Percentiles rank a stretch among this genome's conserved stretches.
Evolutionary conservation across 179 eudicot species (phyloP).

Genomic region (Carnegiea gigantea): DNA sequence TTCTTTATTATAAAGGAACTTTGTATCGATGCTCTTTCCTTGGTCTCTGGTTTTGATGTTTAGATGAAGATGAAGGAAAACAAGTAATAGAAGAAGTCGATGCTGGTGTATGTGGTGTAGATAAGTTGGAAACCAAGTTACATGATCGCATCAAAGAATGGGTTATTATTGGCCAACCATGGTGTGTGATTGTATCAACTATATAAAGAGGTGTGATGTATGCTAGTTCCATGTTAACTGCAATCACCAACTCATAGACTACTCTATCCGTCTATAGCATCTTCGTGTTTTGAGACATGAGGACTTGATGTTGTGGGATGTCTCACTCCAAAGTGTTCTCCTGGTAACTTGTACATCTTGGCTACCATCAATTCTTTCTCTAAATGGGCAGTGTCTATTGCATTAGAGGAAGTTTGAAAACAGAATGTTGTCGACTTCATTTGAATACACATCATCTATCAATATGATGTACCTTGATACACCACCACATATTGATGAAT

Average conservation of each 20-base stretch:
- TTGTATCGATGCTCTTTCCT: not conserved
- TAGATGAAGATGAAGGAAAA: not conserved
- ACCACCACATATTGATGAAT: no score
- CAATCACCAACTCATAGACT: not conserved
- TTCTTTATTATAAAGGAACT: not conserved
- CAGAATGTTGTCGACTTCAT: no score
- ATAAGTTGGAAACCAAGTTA: not conserved
- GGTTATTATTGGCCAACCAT: not conserved
- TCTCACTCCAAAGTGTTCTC: not conserved
- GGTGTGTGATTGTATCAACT: not conserved
- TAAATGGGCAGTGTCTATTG: not conserved
- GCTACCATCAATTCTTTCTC: not conserved
- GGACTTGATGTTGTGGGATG: no score
- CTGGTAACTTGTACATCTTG: not conserved
- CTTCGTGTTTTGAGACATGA: no score
- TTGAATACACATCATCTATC: no score
- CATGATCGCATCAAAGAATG: not conserved
- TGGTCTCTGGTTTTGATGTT: not conserved
- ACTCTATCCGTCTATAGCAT: not conserved
- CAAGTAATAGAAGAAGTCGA: not conserved
- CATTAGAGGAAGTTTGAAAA: not conserved
- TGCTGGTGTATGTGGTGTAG: not conserved
- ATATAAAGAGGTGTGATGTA: not conserved
- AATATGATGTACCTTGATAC: no score
- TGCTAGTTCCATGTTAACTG: no score